Evolutionary conservation across 2,329 filamentous ascomycete species (phyloP).

Genomic region (Coniochaeta sp.): DNA sequence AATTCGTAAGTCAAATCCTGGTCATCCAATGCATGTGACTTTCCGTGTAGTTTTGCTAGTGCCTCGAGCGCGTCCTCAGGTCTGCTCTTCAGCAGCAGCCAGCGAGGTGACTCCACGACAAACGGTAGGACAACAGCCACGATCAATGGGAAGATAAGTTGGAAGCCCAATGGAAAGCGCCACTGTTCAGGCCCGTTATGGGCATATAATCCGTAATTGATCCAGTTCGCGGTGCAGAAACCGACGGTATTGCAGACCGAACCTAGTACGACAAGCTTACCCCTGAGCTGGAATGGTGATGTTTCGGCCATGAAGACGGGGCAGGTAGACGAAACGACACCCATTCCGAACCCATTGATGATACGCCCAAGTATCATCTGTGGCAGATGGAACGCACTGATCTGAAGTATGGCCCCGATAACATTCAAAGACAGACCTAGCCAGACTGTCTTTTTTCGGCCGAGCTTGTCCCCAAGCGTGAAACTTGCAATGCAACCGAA

Average conservation of each 20-base stretch:
- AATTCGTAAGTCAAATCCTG: constrained; percentile 22
- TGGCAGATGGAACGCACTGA: constrained; percentile 24
- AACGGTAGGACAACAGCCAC: constrained; percentile 21
- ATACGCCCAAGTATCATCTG: constrained; percentile 33
- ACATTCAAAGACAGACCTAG: constrained; percentile 23
- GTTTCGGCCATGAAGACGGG: constrained; percentile 25
- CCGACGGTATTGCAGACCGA: constrained; percentile 30
- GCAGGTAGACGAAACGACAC: constrained; percentile 25
- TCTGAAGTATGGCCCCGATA: constrained; percentile 25
- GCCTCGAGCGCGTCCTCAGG: constrained; percentile 47
- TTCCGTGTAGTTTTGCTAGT: constrained; percentile 48
- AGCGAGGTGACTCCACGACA: constrained; percentile 42
- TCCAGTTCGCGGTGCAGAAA: constrained; percentile 40
- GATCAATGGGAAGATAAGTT: constrained; percentile 28
- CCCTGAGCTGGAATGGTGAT: constrained; percentile 25
- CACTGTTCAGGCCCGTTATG: constrained; percentile 23
- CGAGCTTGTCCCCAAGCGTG: constrained; percentile 22
- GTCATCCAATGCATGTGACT: constrained; percentile 23
- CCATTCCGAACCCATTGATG: constrained; percentile 31
- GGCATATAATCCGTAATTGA: constrained; percentile 33
- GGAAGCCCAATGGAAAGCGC: constrained; percentile 27
- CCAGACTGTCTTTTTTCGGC: constrained; percentile 22
- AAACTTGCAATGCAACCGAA: constrained; percentile 22
- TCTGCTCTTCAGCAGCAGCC: constrained; percentile 44
- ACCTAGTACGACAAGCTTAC: constrained; percentile 36